phyloP scores from a whole-genome alignment of 352 stramenopile genomes.

The Globisporangium irregulare region DNA sequence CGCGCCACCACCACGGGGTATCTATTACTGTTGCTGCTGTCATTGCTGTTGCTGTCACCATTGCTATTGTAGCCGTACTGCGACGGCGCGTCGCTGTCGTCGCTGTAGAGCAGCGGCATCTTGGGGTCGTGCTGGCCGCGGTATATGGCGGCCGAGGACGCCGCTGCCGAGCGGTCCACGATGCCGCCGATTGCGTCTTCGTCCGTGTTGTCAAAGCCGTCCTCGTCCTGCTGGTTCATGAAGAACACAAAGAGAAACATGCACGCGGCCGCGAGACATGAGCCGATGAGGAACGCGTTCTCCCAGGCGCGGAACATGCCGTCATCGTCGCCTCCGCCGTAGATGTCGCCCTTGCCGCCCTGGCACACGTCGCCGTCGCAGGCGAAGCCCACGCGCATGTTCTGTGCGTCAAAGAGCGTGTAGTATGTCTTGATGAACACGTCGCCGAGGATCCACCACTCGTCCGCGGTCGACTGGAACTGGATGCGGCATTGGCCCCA shows the following conservation, averaged over 20 bases:
- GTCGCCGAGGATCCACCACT: conserved; percentile 89
- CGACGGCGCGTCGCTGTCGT: conserved; percentile 22
- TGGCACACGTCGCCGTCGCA: conserved; percentile 79
- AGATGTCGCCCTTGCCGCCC: conserved; percentile 66
- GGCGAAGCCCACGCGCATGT: conserved; percentile 86
- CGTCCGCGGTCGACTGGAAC: conserved; percentile 68
- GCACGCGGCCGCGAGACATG: conserved; percentile 63
- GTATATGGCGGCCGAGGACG: conserved; percentile 1
- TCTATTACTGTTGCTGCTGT: conserved; percentile 11
- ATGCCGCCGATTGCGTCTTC: conserved; percentile 24
- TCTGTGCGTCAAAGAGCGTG: conserved; percentile 88
- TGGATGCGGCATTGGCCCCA: conserved; percentile 78
- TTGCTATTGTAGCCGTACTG: conserved; percentile 16
- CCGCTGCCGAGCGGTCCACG: conserved; percentile 26
- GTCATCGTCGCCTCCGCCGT: conserved; percentile 41
- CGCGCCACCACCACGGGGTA: conserved; percentile 21
- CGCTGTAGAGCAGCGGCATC: conserved; percentile 54
- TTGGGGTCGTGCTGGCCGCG: conserved; percentile 44
- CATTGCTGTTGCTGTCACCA: conserved; percentile 15
- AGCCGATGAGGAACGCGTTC: conserved; percentile 65
- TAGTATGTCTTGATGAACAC: conserved; percentile 92
- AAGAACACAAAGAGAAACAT: conserved; percentile 84
- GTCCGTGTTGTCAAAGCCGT: conserved; percentile 18
- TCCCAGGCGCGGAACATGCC: conserved; percentile 51
- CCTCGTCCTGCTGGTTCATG: conserved; percentile 74